Evolutionary conservation across 768 basidiomycete genomes (phyloP), one percentile per base, ranked within the genome.

Genomic region (Coprinellus aureogranulatus): DNA sequence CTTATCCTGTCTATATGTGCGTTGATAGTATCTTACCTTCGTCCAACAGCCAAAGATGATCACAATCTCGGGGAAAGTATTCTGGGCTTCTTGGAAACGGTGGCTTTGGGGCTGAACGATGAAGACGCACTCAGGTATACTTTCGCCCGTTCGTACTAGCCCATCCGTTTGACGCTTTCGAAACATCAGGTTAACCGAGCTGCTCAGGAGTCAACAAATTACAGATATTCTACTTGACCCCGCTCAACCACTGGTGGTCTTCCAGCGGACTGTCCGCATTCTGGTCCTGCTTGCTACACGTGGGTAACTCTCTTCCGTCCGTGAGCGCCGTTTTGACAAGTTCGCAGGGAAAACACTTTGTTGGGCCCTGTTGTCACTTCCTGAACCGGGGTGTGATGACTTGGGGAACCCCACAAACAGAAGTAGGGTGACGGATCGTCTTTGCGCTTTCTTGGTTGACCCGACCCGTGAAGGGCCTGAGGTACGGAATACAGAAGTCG

Each of bases 221-320:
- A 62, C 88, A 53, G 66, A 75, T 52, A 73, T 68, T 14, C 69
- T 91, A 23, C 70, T 90, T 16, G 72, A 82, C 58, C 61, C 73
- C 4, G 68, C 72, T 23, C 86, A 86, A 52, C 82, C 87, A 2
- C 58, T 65, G 4, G 79, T 80, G 75, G 66, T 89, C 26, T 66
- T 89, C 8, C 67, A 71, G 47, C 75, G 77, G 12, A 73, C 76
- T 39, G 69, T 77, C 18, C 78, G 81, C n/a, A 60, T 86, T 14
- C 70, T 91, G 26, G 67, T 80, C 18, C 68, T 84, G 53, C 65
- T 89, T 40, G 81, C 82, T 20, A 81, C 81, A 34, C 77, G 84
- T 87, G 63, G 59, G 85, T 34, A 34, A 14, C 34, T 34, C 6
- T 54, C 16, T 53, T 39, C n/a, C 37, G 14, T 30, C 23, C 3